Base-by-base conservation (phyloP, 2,329 filamentous ascomycete species). In the Claviceps lovelessii region DNA sequence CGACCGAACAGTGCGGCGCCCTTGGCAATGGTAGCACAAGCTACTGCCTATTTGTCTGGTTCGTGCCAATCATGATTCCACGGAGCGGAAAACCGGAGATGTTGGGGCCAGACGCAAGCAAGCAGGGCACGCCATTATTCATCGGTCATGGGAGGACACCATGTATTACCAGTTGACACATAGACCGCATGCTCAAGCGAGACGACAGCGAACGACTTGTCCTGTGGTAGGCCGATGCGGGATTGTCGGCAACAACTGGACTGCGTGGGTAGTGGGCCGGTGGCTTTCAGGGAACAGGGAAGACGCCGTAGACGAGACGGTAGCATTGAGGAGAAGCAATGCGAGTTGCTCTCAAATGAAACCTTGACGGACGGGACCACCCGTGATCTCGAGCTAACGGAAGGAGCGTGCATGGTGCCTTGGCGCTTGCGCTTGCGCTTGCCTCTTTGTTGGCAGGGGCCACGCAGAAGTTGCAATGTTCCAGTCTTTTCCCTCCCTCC, bases 41-140 rank as follows among this genome's bases (percentile, higher is more conserved):
- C 44, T 13, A 28, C 11, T 7, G 11, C 44, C 1, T 46, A 23
- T 46, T 29, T 23, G 45, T 29, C 41, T 23, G 13, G 23, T 17
- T 23, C 19, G 31, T 10, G 31, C 23, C 19, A 41, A 28, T 28
- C 5, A 50, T 29, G 28, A n/a, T 47, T 31, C 15, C 33, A 51
- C 23, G 41, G 19, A 31, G 35, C 55, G 13, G 49, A 56, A 42
- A 56, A n/a, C 17, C 55, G 55, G 52, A 52, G 35, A 49, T 51
- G 49, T 10, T 35, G 11, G 19, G 29, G 31, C 19, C 28, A 3
- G 17, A 17, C 9, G 46, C 46, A 48, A 48, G 46, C 41, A 28
- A 17, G 23, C 23, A 23, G 23, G 23, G 23, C 23, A 23, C 23
- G 28, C 15, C 33, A 41, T 41, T 28, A 41, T 6, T 35, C 46